Evolutionary conservation across 371 early-diverging fungal genomes (phyloP), one percentile per base, ranked within the genome.

Genomic region (Lichtheimia corymbifera): DNA sequence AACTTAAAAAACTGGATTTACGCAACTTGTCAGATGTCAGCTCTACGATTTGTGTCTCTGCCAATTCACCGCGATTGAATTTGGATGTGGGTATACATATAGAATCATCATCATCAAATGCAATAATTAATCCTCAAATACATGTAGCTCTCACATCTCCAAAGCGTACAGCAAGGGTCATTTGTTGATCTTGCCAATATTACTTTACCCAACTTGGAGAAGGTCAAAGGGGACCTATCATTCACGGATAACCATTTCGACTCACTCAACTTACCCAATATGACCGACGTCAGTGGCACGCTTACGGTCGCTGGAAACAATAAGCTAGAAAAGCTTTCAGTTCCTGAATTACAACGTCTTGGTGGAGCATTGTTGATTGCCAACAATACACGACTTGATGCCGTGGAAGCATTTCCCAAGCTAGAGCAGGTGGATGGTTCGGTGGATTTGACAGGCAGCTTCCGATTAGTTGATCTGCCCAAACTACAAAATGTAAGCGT

Each of bases 281-380:
- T 83, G 9, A 66, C 68, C 18, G 71, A 64, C 2, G 68, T 85
- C 15, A 65, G 69, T 14, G 83, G 82, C 30, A 77, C 86, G 0
- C 56, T 85, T 35, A 82, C 78, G 9, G 66, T 85, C 4, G 68
- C 74, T 2, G 76, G 80, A 15, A 83, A 83, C 55, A 71, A 69
- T 20, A 40, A 68, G 11, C 72, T 85, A 4, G 59, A 53, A 49
- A 78, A 78, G 22, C 50, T 81, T 5, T 66, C 82, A 2, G 74
- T 83, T 64, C 59, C 73, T 9, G 71, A 78, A 24, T 63, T 85
- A 53, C 54, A 58, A 12, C 68, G 68, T 28, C 65, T 85, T 17
- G 86, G 83, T 13, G 86, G 86, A 40, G 83, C 86, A 3, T 67
- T 85, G 11, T 65, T 75, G 20, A 68, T 85, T 7, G 72, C 71